phyloP scores from a whole-genome alignment of 1,284 basidiomycete species.

The Rhodotorula sp. region DNA sequence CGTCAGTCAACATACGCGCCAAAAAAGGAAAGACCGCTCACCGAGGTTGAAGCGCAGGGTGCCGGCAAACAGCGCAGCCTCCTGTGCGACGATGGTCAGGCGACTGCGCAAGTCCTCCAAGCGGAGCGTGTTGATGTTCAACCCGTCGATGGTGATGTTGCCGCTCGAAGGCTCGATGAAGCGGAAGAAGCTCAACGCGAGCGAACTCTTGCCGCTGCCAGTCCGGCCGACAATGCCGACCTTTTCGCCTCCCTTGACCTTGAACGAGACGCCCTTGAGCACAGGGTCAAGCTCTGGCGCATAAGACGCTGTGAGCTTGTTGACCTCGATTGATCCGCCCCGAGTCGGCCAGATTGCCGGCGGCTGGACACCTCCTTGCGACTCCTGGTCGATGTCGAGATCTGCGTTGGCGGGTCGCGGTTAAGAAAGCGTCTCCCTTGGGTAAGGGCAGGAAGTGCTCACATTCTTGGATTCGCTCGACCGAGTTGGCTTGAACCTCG shows the following conservation, averaged over 20 bases:
- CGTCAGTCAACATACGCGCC: neutral
- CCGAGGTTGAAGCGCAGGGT: constrained; percentile 45
- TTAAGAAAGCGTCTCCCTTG: neutral
- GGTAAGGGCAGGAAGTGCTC: constrained; percentile 19
- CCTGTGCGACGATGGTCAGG: constrained; percentile 57
- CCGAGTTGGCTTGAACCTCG: constrained; percentile 53
- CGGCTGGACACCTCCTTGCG: constrained; percentile 51
- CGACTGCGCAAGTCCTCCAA: constrained; percentile 54
- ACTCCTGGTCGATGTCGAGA: constrained; percentile 54
- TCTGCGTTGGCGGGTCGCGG: constrained; percentile 24
- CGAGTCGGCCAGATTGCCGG: constrained; percentile 55
- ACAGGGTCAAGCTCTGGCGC: constrained; percentile 55
- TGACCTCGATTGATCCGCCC: constrained; percentile 52
- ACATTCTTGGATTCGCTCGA: constrained; percentile 56
- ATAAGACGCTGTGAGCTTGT: constrained; percentile 53
- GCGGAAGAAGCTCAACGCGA: constrained; percentile 55
- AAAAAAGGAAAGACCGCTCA: neutral
- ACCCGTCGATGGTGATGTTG: constrained; percentile 52
- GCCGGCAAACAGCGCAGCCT: constrained; percentile 50
- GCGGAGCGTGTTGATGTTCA: constrained; percentile 54
- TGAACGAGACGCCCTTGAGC: constrained; percentile 54
- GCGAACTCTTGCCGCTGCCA: constrained; percentile 49
- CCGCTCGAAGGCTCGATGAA: constrained; percentile 53
- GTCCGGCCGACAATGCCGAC: constrained; percentile 57
- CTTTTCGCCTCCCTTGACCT: constrained; percentile 52